Evolutionary conservation across 1,284 basidiomycete genomes (phyloP).

Genomic region (Kalmanozyma brasiliensis): DNA sequence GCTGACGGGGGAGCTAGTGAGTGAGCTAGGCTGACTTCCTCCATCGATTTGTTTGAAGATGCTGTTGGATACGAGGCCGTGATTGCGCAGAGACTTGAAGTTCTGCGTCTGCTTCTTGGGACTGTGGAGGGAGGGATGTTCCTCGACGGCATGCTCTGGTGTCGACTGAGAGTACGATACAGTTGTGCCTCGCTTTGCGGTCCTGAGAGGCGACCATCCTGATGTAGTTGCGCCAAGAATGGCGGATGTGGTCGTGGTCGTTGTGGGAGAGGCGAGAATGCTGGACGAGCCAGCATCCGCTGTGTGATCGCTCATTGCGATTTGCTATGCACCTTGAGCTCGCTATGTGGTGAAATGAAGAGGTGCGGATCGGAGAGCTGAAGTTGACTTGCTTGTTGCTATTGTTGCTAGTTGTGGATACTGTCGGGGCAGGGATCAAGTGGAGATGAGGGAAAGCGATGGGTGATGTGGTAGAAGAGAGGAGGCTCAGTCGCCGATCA

Average conservation of each 20-base stretch:
- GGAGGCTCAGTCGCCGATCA: background rate
- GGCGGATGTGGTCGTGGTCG: constrained; percentile 48
- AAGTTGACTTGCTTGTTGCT: background rate
- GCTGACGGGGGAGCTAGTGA: constrained; percentile 22
- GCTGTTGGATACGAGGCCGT: constrained; percentile 61
- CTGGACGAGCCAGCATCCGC: constrained; percentile 14
- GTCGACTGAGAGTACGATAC: constrained; percentile 32
- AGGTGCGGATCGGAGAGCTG: background rate
- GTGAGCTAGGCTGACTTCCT: constrained; percentile 16
- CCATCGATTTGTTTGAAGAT: constrained; percentile 54
- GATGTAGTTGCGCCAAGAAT: constrained; percentile 58
- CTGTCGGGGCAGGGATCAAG: background rate
- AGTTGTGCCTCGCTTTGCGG: constrained; percentile 25
- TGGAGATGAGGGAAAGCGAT: background rate
- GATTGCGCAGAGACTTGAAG: constrained; percentile 52
- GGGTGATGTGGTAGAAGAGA: background rate
- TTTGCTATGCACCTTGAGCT: background rate
- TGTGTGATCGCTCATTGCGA: constrained; percentile 33
- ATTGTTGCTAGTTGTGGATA: background rate
- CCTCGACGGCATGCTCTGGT: constrained; percentile 26
- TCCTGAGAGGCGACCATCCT: constrained; percentile 58
- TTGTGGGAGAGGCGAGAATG: constrained; percentile 20
- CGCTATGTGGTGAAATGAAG: background rate
- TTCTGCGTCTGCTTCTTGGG: constrained; percentile 47
- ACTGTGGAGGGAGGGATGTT: constrained; percentile 44